Percentiles rank a stretch among this genome's conserved stretches.
phyloP scores from a whole-genome alignment of 1,284 basidiomycete species.

The Microbotryum intermedium region DNA sequence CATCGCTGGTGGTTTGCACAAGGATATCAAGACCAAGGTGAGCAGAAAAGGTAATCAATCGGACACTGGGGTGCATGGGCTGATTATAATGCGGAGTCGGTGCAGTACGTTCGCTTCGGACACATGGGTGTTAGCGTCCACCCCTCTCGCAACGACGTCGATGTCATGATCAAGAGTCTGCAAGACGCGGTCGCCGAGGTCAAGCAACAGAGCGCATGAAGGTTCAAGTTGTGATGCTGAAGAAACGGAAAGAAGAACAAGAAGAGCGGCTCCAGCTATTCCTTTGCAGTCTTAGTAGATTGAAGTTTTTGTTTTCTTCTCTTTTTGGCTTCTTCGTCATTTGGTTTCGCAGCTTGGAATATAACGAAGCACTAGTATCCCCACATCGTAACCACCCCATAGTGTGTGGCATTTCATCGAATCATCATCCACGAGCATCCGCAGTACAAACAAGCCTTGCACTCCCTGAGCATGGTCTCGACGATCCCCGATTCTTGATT shows the following conservation, averaged over 20 bases:
- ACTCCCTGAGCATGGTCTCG: constrained; percentile 3
- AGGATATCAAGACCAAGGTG: constrained; percentile 65
- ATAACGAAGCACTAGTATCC: too few species aligned
- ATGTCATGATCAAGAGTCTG: constrained; percentile 61
- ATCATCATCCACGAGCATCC: constrained; percentile 21
- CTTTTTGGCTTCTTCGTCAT: too few species aligned
- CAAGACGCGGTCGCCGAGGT: constrained; percentile 48
- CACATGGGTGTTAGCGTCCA: constrained; percentile 86
- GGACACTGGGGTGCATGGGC: too few species aligned
- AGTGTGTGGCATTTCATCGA: not conserved
- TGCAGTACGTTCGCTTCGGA: constrained; percentile 40
- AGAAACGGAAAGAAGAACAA: too few species aligned
- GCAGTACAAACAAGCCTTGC: constrained; percentile 17
- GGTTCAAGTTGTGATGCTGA: constrained; percentile 4
- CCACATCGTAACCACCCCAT: not conserved
- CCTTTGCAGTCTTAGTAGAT: too few species aligned
- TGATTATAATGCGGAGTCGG: constrained; percentile 1
- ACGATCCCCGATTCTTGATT: not conserved
- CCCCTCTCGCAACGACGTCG: constrained; percentile 60
- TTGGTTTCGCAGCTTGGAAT: too few species aligned
- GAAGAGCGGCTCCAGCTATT: too few species aligned
- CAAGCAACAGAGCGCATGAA: constrained; percentile 7
- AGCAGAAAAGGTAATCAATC: not conserved
- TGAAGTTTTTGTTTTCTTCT: too few species aligned
- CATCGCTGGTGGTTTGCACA: constrained; percentile 82